Conservation (phyloP, 2,329 filamentous ascomycete species). For the Aureobasidium sp. region DNA sequence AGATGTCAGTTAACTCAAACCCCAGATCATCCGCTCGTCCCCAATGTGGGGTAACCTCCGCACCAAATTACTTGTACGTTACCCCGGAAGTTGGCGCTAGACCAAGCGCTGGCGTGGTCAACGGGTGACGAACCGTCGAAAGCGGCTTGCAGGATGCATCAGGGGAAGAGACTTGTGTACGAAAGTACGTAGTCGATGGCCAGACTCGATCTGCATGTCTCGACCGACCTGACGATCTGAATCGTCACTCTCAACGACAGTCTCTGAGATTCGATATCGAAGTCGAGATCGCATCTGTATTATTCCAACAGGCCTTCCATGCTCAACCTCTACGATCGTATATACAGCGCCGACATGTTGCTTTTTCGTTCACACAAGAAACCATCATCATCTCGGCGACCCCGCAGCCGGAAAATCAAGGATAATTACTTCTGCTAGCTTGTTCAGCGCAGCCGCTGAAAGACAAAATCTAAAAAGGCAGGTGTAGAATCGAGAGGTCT, state of each 20-base stretch:
- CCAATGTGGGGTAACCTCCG: neutral
- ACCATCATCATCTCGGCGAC: neutral
- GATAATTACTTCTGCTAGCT: neutral
- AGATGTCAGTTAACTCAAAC: neutral
- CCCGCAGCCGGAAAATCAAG: neutral
- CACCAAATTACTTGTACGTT: neutral
- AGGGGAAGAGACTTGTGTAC: neutral
- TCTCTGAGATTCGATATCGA: neutral
- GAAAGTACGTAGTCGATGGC: neutral
- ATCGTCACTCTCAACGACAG: neutral
- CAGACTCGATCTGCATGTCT: neutral
- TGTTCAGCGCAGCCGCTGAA: neutral
- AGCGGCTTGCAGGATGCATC: slow-evolving; percentile 5
- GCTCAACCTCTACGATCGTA: no score
- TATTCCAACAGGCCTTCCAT: neutral
- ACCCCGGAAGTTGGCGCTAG: neutral
- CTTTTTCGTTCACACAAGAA: neutral
- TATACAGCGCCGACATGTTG: neutral
- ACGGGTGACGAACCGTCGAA: neutral
- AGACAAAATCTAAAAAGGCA: neutral
- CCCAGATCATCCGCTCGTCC: neutral
- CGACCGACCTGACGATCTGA: neutral
- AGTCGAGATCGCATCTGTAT: neutral
- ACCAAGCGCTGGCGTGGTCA: neutral
- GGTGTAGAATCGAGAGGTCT: neutral